These are phyloP conservation scores for Salvia splendens DNA, from an alignment of 257 asterid species.

Conservation along the genomic window DNA sequence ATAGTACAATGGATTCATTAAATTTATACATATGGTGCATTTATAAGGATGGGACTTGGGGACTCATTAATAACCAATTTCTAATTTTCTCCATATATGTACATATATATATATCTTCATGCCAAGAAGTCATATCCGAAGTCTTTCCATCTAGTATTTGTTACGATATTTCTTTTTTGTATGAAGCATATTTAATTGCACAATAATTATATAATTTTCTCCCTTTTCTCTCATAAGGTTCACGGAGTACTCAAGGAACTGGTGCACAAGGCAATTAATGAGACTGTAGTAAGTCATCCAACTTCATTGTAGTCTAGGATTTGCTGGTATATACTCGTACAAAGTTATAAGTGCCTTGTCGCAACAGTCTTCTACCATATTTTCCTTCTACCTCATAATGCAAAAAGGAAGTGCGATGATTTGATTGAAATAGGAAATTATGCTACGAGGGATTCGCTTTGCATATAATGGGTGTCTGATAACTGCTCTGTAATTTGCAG, in stretches of 20 bases:
- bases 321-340: neutral
- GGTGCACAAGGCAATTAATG: constrained; percentile 85
- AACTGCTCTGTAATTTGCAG: constrained; percentile 40
- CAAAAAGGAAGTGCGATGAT: neutral
- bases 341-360: neutral
- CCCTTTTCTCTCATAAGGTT: constrained; percentile 50
- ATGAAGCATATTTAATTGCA: constrained; percentile 3
- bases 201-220: constrained; percentile 9
- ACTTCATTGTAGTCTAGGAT: neutral
- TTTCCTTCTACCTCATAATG: neutral
- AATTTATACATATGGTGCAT: too few species aligned
- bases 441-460: too few species aligned
- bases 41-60: too few species aligned
- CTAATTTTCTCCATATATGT: too few species aligned
- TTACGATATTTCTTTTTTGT: neutral
- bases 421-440: neutral
- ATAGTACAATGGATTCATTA: too few species aligned
- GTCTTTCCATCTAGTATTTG: neutral
- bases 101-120: neutral
- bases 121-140: neutral
- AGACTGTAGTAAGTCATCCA: constrained; percentile 62
- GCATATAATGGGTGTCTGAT: neutral
- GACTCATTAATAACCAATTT: too few species aligned
- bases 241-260: constrained; percentile 87
- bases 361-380: neutral